Evolutionary conservation across 2,329 filamentous ascomycete genomes (phyloP).

Genomic region (Colletotrichum horii): DNA sequence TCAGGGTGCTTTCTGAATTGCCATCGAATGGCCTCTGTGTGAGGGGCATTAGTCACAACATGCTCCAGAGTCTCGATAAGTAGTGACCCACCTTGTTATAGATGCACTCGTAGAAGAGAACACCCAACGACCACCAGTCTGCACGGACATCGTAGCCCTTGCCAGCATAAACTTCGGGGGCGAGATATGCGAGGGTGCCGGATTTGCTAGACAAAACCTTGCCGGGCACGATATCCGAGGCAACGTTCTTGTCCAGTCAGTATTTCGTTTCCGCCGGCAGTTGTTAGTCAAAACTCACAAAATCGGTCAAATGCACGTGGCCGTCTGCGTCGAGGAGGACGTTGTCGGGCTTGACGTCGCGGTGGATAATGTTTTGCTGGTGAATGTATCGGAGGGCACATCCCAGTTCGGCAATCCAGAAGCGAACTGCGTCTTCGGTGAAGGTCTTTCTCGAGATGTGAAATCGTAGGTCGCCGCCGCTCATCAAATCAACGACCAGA

Average conservation of each 20-base stretch:
- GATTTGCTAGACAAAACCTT: slow-evolving; percentile 93
- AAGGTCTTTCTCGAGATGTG: slow-evolving; percentile 98
- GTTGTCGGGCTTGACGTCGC: slow-evolving; percentile 92
- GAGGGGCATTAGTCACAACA: slow-evolving; percentile 33
- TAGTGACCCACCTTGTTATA: slow-evolving; percentile 83
- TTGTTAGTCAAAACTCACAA: slow-evolving; percentile 63
- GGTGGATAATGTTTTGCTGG: slow-evolving; percentile 84
- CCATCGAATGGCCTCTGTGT: slow-evolving; percentile 88
- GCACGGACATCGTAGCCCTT: slow-evolving; percentile 88
- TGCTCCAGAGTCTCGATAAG: not conserved
- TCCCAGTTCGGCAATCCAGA: slow-evolving; percentile 95
- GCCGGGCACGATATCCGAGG: slow-evolving; percentile 86
- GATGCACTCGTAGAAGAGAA: slow-evolving; percentile 99
- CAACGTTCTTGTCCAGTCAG: slow-evolving; percentile 77
- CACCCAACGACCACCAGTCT: slow-evolving; percentile 98
- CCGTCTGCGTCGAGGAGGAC: slow-evolving; percentile 86
- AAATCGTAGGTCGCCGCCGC: slow-evolving; percentile 92
- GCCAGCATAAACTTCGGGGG: slow-evolving; percentile 92
- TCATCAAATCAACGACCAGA: slow-evolving; percentile 98
- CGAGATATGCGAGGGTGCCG: slow-evolving; percentile 92
- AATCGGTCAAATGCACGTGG: slow-evolving; percentile 97
- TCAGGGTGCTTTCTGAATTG: slow-evolving; percentile 80
- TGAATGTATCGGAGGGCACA: slow-evolving; percentile 91
- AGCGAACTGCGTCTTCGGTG: slow-evolving; percentile 93
- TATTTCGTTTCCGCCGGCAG: not conserved